phyloP scores from a whole-genome alignment of 1,139 yeast species.

The Pneumocystis jirovecii region DNA sequence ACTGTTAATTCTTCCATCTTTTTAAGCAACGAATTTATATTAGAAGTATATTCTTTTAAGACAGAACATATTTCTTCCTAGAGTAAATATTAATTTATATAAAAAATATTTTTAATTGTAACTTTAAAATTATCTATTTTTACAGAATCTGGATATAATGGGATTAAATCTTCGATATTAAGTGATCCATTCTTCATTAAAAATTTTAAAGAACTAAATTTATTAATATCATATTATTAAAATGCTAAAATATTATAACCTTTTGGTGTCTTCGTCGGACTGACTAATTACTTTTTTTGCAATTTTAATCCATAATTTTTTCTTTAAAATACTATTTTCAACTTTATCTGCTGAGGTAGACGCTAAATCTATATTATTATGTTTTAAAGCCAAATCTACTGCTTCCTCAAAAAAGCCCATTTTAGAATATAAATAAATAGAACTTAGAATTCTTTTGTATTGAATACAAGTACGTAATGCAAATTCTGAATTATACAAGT shows the following conservation, averaged over 20 bases:
- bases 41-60: slow-evolving; percentile 53
- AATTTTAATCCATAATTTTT: slow-evolving; percentile 59
- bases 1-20: slow-evolving; percentile 66
- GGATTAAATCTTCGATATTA: slow-evolving; percentile 66
- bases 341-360: slow-evolving; percentile 41
- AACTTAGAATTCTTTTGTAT: slow-evolving; percentile 44
- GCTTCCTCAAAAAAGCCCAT: slow-evolving; percentile 69
- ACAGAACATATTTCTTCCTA: slow-evolving; percentile 60
- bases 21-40: slow-evolving; percentile 45
- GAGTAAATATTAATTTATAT: background rate
- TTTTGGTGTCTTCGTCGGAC: slow-evolving; percentile 18
- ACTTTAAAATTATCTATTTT: slow-evolving; percentile 63
- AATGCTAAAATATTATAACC: slow-evolving; percentile 1
- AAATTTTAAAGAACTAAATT: slow-evolving; percentile 25
- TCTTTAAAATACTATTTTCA: slow-evolving; percentile 37
- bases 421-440: slow-evolving; percentile 54
- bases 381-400: slow-evolving; percentile 50
- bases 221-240: slow-evolving; percentile 10
- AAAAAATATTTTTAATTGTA: background rate
- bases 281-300: slow-evolving; percentile 42
- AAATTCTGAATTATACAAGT: slow-evolving; percentile 51
- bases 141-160: slow-evolving; percentile 69
- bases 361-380: slow-evolving; percentile 49
- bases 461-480: slow-evolving; percentile 59
- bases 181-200: slow-evolving; percentile 42